Evolutionary conservation across 495 filamentous ascomycete species (phyloP).

Genomic region (Cairneyella variabilis): DNA sequence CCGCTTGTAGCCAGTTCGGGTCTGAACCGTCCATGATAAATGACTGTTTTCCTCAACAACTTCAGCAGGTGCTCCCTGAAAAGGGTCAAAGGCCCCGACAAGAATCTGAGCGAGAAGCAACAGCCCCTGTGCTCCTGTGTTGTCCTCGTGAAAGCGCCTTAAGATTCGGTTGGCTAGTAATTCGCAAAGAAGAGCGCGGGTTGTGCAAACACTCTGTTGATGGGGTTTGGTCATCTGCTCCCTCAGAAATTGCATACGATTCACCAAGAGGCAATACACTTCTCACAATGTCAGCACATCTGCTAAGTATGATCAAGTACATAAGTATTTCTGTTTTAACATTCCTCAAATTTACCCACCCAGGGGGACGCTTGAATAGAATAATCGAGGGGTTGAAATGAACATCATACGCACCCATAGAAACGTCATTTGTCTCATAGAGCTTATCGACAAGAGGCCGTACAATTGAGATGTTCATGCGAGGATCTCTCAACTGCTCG

Average conservation of each 20-base stretch:
- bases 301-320: too few species aligned
- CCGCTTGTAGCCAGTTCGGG: slow-evolving; percentile 47
- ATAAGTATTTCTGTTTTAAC: too few species aligned
- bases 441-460: slow-evolving; percentile 66
- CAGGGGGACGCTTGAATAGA: neutral
- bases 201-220: slow-evolving; percentile 64
- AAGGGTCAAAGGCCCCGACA: slow-evolving; percentile 68
- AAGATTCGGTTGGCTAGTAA: slow-evolving; percentile 62
- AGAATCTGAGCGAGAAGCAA: slow-evolving; percentile 67
- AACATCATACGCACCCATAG: slow-evolving; percentile 41
- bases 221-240: slow-evolving; percentile 64
- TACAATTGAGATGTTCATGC: slow-evolving; percentile 67
- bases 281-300: too few species aligned
- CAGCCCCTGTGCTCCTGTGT: slow-evolving; percentile 55
- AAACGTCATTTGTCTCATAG: slow-evolving; percentile 65
- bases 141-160: slow-evolving; percentile 63
- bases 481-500: slow-evolving; percentile 62
- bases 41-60: slow-evolving; percentile 44
- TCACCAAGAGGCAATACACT: slow-evolving; percentile 71
- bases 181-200: slow-evolving; percentile 65
- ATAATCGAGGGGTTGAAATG: neutral
- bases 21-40: slow-evolving; percentile 40
- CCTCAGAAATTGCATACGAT: slow-evolving; percentile 62
- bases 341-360: too few species aligned
- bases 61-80: slow-evolving; percentile 57